Evolutionary conservation across 129 eudicot species (phyloP), one percentile per base, ranked within the genome.

Genomic region (Flaveria ramosissima): DNA sequence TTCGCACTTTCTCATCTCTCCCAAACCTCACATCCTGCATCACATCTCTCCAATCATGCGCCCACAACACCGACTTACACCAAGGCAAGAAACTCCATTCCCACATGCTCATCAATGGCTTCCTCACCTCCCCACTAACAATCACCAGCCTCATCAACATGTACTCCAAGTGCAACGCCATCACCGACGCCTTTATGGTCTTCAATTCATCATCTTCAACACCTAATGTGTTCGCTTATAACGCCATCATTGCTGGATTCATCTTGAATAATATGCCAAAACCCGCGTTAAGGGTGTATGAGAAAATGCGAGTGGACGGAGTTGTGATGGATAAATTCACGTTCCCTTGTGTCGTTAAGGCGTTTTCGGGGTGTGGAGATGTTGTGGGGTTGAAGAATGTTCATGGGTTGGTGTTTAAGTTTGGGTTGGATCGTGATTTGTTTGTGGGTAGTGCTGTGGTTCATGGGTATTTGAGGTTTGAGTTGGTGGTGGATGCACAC

Each of bases 131-230:
- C 48, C 96, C 92, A 4, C 42, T 66, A 27, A 73, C 96, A 27
- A 69, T 88, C 56, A 93, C 98, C 21, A 88, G 96, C 86, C 92
- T 93, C 47, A 88, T 89, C 72, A 89, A 88, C 82, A 88, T 92
- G 96, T 92, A 92, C 81, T 92, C 94, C 72, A 89, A 92, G 69
- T 88, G 98, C 80, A 76, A 83, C 81, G 46, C 19, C 73, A 86
- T 92, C 10, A 32, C 78, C 16, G 42, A 88, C 10, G 96, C 94
- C 41, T 63, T 78, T 41, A 75, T 41, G 19, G 87, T 92, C 15
- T 92, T 92, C 10, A 55, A 3, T 47, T 42, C 68, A 39, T 46
- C 81, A 0, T 64, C 84, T 0, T 78, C 82, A 1, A 11, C 21
- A 6, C 90, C 71, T n/a, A 89, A 92, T 51, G 88, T 92, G 32